A percentile compares a stretch with the other conserved stretches of the same genome.
Conservation (phyloP, 2,329 filamentous ascomycete species). For the Fusarium falciforme region DNA sequence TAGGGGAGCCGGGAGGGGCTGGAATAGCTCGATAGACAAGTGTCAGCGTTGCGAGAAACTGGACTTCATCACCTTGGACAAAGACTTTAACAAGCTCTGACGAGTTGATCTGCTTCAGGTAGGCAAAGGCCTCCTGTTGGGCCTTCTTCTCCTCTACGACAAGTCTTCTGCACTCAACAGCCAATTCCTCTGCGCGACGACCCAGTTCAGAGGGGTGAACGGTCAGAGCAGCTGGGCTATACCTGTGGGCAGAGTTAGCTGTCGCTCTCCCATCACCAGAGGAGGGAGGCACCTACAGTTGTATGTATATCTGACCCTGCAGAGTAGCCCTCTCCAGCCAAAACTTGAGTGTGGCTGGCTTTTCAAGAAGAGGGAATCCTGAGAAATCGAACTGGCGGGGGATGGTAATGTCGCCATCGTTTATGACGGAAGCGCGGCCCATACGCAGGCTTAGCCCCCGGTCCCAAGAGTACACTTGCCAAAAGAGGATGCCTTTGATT, state of each 20-base stretch:
- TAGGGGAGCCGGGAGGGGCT: conserved; percentile 52
- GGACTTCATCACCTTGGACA: conserved; percentile 58
- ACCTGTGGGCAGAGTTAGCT: conserved; percentile 48
- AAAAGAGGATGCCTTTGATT: conserved; percentile 56
- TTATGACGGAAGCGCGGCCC: conserved; percentile 66
- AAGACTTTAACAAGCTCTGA: conserved; percentile 56
- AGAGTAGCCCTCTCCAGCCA: conserved; percentile 68
- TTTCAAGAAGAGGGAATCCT: conserved; percentile 46
- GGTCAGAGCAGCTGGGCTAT: conserved; percentile 60
- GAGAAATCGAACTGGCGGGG: conserved; percentile 55
- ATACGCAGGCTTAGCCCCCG: conserved; percentile 68
- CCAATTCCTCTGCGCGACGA: conserved; percentile 51
- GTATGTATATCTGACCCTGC: conserved; percentile 68
- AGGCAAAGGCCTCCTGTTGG: conserved; percentile 40
- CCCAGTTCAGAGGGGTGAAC: conserved; percentile 53
- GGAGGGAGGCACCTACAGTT: conserved; percentile 45
- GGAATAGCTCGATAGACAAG: conserved; percentile 64
- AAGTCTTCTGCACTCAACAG: conserved; percentile 50
- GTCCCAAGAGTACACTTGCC: conserved; percentile 66
- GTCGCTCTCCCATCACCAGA: not conserved
- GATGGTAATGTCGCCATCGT: conserved; percentile 68
- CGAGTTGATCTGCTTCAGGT: conserved; percentile 50
- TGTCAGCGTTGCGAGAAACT: conserved; percentile 59
- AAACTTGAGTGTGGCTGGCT: conserved; percentile 55
- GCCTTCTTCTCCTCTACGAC: conserved; percentile 41